Evolutionary conservation across 1,284 basidiomycete genomes (phyloP).

Genomic region (Ceratobasidium sp.): DNA sequence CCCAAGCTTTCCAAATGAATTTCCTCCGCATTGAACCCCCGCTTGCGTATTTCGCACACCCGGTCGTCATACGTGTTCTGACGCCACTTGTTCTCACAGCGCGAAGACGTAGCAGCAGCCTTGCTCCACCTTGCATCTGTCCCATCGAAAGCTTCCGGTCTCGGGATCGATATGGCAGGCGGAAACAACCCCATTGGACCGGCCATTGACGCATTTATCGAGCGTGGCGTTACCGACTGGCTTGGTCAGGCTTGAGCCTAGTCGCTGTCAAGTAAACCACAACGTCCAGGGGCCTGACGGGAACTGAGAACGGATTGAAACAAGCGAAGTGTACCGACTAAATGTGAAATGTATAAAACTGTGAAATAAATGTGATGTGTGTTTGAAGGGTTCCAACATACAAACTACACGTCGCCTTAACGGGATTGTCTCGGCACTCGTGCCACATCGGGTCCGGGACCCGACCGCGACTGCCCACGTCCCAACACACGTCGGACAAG

Average conservation of each 20-base stretch:
- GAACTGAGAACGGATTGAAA: not conserved
- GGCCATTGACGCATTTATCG: slow-evolving; percentile 39
- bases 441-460: not conserved
- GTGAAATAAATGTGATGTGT: no score
- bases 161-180: slow-evolving; percentile 40
- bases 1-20: not conserved
- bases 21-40: not conserved
- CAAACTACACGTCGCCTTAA: no score
- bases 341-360: not conserved
- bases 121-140: slow-evolving; percentile 33
- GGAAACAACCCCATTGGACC: slow-evolving; percentile 36
- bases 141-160: slow-evolving; percentile 35
- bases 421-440: not conserved
- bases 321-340: not conserved
- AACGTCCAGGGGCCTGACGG: no score
- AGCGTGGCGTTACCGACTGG: slow-evolving; percentile 37
- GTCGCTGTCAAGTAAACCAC: not conserved
- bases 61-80: not conserved
- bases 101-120: slow-evolving; percentile 41
- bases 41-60: not conserved
- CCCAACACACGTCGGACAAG: no score
- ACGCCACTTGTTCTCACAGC: not conserved
- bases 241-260: slow-evolving; percentile 12
- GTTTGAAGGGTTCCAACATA: no score
- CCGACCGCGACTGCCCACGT: not conserved